These are phyloP conservation scores for Fusarium oxysporum DNA, from an alignment of 2,329 filamentous ascomycete genomes.

Conservation along the genomic window DNA sequence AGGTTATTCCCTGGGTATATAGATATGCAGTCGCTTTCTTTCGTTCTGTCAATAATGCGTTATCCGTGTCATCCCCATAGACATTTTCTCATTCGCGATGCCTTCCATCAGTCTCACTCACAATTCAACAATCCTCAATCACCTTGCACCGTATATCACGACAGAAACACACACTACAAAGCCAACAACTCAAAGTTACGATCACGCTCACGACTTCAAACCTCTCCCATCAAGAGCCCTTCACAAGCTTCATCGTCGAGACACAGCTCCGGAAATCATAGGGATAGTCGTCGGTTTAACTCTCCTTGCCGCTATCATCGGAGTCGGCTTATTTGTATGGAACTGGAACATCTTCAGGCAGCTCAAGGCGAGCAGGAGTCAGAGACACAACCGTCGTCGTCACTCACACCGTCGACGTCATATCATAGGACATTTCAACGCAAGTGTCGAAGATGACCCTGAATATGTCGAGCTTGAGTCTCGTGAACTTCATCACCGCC, in stretches of 20 bases:
- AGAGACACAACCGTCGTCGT: background rate
- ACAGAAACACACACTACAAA: too few relatives aligned
- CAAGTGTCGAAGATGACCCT: background rate
- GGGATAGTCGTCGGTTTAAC: constrained; percentile 26
- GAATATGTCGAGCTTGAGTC: background rate
- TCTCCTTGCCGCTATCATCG: constrained; percentile 13
- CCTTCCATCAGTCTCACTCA: constrained; percentile 1
- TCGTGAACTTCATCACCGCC: background rate
- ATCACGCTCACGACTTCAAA: background rate
- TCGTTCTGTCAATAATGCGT: too few relatives aligned
- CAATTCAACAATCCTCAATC: background rate
- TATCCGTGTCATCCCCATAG: background rate
- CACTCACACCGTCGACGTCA: background rate
- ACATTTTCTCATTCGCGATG: background rate
- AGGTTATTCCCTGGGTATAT: background rate
- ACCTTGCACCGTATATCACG: background rate
- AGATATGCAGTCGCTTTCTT: background rate
- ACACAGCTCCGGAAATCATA: constrained; percentile 1
- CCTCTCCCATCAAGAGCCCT: background rate
- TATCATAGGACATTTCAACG: background rate
- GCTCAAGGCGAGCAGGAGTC: background rate
- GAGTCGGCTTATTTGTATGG: constrained; percentile 17
- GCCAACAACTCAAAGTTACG: too few relatives aligned
- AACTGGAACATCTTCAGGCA: constrained; percentile 12
- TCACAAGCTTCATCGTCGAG: constrained; percentile 14